These are phyloP conservation scores for Kwoniella sp. DNA, from an alignment of 768 basidiomycete species.

Conservation along the genomic window DNA sequence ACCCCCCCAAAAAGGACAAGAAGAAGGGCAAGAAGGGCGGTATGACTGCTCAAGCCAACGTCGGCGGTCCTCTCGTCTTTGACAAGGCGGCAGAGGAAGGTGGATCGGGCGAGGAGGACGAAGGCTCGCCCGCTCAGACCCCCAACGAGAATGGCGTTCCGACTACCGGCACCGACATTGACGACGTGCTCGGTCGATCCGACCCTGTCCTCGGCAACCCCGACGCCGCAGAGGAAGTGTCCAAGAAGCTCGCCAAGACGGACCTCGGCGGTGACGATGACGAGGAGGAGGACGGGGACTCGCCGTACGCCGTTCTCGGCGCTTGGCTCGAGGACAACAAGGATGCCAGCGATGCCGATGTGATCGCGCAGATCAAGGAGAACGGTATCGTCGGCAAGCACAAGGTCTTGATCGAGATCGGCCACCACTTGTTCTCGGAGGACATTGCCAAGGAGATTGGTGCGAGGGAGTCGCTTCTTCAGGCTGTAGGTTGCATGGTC, in stretches of 20 bases:
- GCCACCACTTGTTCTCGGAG: constrained; percentile 75
- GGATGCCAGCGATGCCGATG: constrained; percentile 50
- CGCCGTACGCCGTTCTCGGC: constrained; percentile 77
- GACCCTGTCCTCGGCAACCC: constrained; percentile 25
- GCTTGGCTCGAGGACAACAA: constrained; percentile 76
- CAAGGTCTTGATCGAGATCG: constrained; percentile 76
- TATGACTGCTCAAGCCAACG: constrained; percentile 49
- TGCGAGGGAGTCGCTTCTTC: constrained; percentile 64
- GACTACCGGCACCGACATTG: constrained; percentile 62
- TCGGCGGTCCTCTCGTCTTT: constrained; percentile 49
- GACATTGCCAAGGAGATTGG: constrained; percentile 54
- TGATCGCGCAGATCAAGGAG: constrained; percentile 73
- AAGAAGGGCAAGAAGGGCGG: constrained; percentile 51
- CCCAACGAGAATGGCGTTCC: constrained; percentile 27
- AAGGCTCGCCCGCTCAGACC: constrained; percentile 21
- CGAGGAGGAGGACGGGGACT: constrained; percentile 78
- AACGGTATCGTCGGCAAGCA: constrained; percentile 91
- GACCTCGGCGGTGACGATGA: constrained; percentile 67
- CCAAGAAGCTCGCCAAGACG: constrained; percentile 60
- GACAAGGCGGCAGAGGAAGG: constrained; percentile 51
- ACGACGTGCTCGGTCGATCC: constrained; percentile 63
- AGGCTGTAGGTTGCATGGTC: constrained; percentile 59
- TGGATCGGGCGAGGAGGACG: constrained; percentile 45
- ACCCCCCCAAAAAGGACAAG: constrained; percentile 83
- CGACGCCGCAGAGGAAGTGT: constrained; percentile 70